These are phyloP conservation scores for Yamadazyma kitorensis DNA, from an alignment of 805 yeast genomes.

Conservation along the genomic window DNA sequence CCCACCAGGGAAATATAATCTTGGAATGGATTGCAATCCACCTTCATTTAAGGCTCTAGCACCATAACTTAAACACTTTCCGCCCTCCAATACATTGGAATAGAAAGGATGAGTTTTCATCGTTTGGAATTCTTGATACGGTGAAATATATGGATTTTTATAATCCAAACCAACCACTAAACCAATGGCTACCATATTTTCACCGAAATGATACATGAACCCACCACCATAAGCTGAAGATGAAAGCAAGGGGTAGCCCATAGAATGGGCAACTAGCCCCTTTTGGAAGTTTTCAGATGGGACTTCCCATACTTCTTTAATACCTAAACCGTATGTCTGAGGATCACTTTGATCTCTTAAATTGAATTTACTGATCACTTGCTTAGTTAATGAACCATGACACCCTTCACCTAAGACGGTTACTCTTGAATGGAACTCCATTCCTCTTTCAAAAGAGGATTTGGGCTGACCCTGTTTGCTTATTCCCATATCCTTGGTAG, in stretches of 20 bases:
- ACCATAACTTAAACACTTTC: conserved; percentile 89
- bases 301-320: conserved; percentile 97
- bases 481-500: conserved; percentile 91
- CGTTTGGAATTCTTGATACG: conserved; percentile 92
- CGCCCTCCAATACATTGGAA: conserved; percentile 70
- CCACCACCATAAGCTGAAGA: conserved; percentile 88
- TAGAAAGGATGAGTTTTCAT: conserved; percentile 92
- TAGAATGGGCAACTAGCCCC: conserved; percentile 80
- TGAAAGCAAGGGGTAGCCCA: conserved; percentile 81
- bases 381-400: conserved; percentile 88
- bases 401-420: conserved; percentile 98
- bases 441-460: conserved; percentile 87
- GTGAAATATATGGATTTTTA: conserved; percentile 90
- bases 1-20: conserved; percentile 93
- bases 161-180: conserved; percentile 94
- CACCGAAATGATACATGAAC: conserved; percentile 95
- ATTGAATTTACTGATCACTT: conserved; percentile 64
- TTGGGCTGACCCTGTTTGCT: conserved; percentile 73
- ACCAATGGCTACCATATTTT: conserved; percentile 87
- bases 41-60: conserved; percentile 98
- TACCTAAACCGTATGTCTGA: conserved; percentile 94
- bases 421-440: conserved; percentile 91
- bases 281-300: conserved; percentile 72
- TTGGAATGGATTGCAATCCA: conserved; percentile 91
- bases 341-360: conserved; percentile 62